Conservation (phyloP, 129 eudicot species). For the Dittrichia graveolens region DNA sequence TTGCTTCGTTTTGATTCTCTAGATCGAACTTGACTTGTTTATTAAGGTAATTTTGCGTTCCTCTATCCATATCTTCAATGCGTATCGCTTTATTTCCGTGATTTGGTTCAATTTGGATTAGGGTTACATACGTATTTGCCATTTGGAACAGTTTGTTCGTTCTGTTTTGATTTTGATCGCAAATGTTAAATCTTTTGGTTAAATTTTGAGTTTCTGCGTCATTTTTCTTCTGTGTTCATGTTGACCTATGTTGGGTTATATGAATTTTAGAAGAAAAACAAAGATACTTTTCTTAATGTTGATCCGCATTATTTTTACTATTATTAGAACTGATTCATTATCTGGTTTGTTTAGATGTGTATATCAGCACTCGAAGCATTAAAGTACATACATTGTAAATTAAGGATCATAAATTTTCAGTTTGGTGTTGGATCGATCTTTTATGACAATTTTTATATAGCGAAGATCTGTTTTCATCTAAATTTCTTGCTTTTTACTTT, state of each 20-base stretch:
- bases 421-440: slow-evolving; percentile 13
- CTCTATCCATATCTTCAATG: background rate
- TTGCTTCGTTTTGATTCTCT: background rate
- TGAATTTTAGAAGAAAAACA: background rate
- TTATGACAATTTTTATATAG: background rate
- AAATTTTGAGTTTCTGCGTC: background rate
- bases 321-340: background rate
- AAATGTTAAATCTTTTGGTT: background rate
- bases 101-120: slow-evolving; percentile 20
- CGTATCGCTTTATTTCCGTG: background rate
- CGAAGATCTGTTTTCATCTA: slow-evolving; percentile 1
- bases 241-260: slow-evolving; percentile 8
- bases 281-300: slow-evolving; percentile 5
- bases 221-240: background rate
- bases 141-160: background rate
- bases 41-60: slow-evolving; percentile 13
- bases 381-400: slow-evolving; percentile 24
- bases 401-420: slow-evolving; percentile 10
- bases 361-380: slow-evolving; percentile 13
- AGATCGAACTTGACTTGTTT: background rate
- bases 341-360: slow-evolving; percentile 19
- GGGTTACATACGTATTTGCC: slow-evolving; percentile 9
- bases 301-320: background rate
- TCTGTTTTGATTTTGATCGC: slow-evolving; percentile 19
- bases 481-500: background rate